Percentiles rank a stretch among this genome's conserved stretches.
Conservation (phyloP, 1,139 yeast genomes). For the Kodamaea plutei region DNA sequence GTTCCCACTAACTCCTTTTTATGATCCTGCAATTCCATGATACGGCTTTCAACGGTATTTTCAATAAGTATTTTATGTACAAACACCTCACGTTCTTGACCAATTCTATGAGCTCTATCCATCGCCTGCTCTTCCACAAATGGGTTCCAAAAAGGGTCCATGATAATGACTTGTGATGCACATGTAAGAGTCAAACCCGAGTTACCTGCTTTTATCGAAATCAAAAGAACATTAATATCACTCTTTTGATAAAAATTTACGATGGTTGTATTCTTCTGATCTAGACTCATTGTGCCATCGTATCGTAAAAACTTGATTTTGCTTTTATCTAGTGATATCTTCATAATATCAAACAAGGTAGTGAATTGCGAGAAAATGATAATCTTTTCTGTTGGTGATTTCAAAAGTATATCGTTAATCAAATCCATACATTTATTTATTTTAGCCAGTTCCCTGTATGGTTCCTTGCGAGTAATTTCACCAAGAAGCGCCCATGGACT, state of each 20-base stretch:
- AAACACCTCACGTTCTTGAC: conserved; percentile 71
- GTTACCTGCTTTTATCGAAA: conserved; percentile 87
- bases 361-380: conserved; percentile 87
- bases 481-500: conserved; percentile 3
- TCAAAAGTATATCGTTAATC: conserved; percentile 37
- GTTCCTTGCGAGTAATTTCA: conserved; percentile 19
- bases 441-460: conserved; percentile 51
- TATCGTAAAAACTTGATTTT: conserved; percentile 57
- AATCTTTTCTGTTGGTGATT: conserved; percentile 54
- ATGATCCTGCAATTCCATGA: conserved; percentile 66
- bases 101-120: conserved; percentile 92
- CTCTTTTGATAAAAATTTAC: conserved; percentile 56
- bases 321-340: conserved; percentile 48
- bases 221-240: conserved; percentile 51
- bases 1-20: conserved; percentile 74
- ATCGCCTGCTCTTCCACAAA: conserved; percentile 94
- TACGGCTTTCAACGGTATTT: conserved; percentile 81
- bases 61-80: conserved; percentile 67
- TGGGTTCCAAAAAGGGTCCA: conserved; percentile 98
- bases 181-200: conserved; percentile 90
- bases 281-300: conserved; percentile 77
- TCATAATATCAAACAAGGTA: conserved; percentile 66
- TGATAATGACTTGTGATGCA: conserved; percentile 84
- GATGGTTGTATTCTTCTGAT: conserved; percentile 58
- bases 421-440: conserved; percentile 46